Conservation (phyloP, 2,329 filamentous ascomycete genomes). For the Fusarium pseudoanthophilum region DNA sequence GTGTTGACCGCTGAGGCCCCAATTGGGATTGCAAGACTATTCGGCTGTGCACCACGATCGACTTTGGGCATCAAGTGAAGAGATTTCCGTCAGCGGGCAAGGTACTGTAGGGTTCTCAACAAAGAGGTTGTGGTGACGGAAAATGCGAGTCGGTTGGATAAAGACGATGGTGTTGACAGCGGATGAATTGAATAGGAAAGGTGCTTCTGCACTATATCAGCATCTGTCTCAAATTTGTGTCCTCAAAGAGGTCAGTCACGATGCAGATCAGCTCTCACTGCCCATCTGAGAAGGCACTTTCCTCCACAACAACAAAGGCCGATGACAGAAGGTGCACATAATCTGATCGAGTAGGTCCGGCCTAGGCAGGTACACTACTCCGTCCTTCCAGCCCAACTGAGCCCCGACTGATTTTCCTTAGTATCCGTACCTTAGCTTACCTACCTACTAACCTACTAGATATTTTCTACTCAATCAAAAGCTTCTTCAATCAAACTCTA, state of each 20-base stretch:
- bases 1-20: slow-evolving; percentile 1
- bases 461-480: slow-evolving; percentile 5
- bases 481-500: slow-evolving; percentile 3
- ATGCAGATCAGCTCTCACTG: slow-evolving; percentile 9
- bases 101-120: neutral
- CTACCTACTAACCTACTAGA: neutral
- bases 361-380: neutral
- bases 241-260: slow-evolving; percentile 1
- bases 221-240: slow-evolving; percentile 1
- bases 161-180: slow-evolving; percentile 20
- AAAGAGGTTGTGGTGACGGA: neutral
- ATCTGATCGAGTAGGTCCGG: neutral
- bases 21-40: slow-evolving; percentile 7
- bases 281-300: neutral
- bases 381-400: neutral
- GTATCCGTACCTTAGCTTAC: neutral
- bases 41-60: slow-evolving; percentile 2
- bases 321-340: neutral
- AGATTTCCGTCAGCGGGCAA: neutral
- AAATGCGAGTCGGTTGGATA: slow-evolving; percentile 12
- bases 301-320: neutral
- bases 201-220: neutral
- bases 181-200: slow-evolving; percentile 7
- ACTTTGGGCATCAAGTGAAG: slow-evolving; percentile 24
- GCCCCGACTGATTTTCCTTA: neutral